Conservation (phyloP, 2,329 filamentous ascomycete species). For the Monosporascus sp. region DNA sequence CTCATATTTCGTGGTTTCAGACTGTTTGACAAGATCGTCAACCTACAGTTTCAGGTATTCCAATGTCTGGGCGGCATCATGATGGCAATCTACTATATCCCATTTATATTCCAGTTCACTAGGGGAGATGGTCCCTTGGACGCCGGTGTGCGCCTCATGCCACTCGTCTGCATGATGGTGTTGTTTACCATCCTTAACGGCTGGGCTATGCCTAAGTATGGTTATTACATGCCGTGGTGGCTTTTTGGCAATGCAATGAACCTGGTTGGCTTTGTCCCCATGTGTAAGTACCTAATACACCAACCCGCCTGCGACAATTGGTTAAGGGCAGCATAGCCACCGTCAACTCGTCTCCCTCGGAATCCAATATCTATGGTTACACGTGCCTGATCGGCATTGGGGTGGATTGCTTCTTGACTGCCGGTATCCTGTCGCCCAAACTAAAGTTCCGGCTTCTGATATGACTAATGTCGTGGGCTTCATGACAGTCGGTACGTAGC, state of each 20-base stretch:
- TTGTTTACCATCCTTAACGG: constrained; percentile 31
- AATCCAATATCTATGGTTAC: constrained; percentile 27
- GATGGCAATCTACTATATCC: constrained; percentile 37
- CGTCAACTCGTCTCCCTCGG: constrained; percentile 18
- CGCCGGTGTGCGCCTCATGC: constrained; percentile 32
- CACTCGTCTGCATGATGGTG: constrained; percentile 32
- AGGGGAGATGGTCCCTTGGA: constrained; percentile 31
- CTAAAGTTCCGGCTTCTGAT: constrained; percentile 24
- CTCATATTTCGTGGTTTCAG: too few species aligned
- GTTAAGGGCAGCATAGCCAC: constrained; percentile 12
- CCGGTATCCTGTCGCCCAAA: constrained; percentile 31
- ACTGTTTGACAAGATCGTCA: constrained; percentile 8
- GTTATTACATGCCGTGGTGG: constrained; percentile 33
- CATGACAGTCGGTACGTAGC: constrained; percentile 24
- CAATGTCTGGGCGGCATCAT: constrained; percentile 10
- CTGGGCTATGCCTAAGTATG: constrained; percentile 25
- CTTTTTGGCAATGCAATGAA: constrained; percentile 27
- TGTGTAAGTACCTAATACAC: constrained; percentile 17
- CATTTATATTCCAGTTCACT: constrained; percentile 42
- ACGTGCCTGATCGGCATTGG: constrained; percentile 35
- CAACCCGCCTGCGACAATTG: not conserved
- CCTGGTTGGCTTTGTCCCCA: constrained; percentile 26
- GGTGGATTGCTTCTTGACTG: constrained; percentile 30
- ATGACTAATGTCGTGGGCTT: constrained; percentile 28
- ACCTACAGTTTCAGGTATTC: constrained; percentile 14